Evolutionary conservation across 345 rosid species (phyloP).

Genomic region (Draba incana): DNA sequence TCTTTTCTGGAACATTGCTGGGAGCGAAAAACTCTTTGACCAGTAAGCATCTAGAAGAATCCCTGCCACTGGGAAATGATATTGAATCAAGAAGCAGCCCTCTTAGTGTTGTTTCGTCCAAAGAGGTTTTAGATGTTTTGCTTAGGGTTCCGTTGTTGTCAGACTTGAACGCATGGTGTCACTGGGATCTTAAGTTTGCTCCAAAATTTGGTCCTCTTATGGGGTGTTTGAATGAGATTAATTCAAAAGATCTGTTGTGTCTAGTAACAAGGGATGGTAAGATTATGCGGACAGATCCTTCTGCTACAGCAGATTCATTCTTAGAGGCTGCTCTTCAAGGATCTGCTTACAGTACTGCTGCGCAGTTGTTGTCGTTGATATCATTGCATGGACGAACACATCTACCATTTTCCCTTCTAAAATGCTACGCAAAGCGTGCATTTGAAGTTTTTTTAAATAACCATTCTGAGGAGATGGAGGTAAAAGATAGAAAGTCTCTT

Average conservation of each 20-base stretch:
- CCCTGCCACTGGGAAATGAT: slow-evolving; percentile 31
- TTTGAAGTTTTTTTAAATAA: slow-evolving; percentile 62
- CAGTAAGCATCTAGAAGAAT: slow-evolving; percentile 43
- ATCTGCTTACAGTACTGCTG: slow-evolving; percentile 76
- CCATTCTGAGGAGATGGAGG: slow-evolving; percentile 46
- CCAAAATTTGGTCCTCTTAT: slow-evolving; percentile 77
- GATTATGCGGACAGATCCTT: slow-evolving; percentile 70
- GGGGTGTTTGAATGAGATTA: slow-evolving; percentile 69
- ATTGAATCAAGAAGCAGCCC: slow-evolving; percentile 30
- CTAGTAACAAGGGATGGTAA: slow-evolving; percentile 77
- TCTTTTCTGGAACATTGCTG: slow-evolving; percentile 74
- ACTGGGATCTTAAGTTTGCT: slow-evolving; percentile 82
- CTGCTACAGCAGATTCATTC: slow-evolving; percentile 73
- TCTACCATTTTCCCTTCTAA: slow-evolving; percentile 71
- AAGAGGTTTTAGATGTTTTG: slow-evolving; percentile 66
- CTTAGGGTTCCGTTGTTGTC: slow-evolving; percentile 78
- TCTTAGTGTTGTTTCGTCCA: slow-evolving; percentile 50
- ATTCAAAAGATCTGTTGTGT: slow-evolving; percentile 66
- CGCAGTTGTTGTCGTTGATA: slow-evolving; percentile 63
- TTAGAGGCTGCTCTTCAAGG: slow-evolving; percentile 69
- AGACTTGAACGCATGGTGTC: slow-evolving; percentile 77
- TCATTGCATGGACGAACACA: slow-evolving; percentile 63
- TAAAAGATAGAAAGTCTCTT: slow-evolving; percentile 33
- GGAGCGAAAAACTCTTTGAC: slow-evolving; percentile 43
- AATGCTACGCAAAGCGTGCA: slow-evolving; percentile 64